phyloP scores from a whole-genome alignment of 2,329 filamentous ascomycete genomes.

The Plenodomus biglobosus region DNA sequence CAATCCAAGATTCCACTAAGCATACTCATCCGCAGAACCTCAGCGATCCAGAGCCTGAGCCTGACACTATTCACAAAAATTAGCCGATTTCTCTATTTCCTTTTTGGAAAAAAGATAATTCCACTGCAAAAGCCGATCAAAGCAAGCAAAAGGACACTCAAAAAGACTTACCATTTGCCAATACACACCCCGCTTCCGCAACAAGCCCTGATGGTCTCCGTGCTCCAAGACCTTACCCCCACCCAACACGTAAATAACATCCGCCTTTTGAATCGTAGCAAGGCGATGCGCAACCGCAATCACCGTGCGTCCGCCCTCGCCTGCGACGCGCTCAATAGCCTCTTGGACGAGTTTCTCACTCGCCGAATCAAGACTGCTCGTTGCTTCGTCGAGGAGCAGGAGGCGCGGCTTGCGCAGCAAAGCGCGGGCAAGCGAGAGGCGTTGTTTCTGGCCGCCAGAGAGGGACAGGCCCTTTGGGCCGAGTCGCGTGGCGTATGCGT shows the following conservation, averaged over 20 bases:
- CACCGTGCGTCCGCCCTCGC: constrained; percentile 31
- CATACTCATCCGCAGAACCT: neutral
- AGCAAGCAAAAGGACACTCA: neutral
- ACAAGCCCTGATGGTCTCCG: constrained; percentile 35
- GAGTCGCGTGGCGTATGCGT: constrained; percentile 39
- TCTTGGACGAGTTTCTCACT: constrained; percentile 40
- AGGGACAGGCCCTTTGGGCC: constrained; percentile 42
- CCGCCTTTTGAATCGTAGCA: constrained; percentile 43
- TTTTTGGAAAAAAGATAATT: no score
- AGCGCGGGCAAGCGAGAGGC: constrained; percentile 38
- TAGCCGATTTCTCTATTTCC: no score
- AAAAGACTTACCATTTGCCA: constrained; percentile 38
- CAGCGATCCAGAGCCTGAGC: constrained; percentile 43
- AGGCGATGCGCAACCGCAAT: constrained; percentile 43
- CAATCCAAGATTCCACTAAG: neutral
- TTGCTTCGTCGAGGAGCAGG: constrained; percentile 43
- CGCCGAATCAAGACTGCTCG: constrained; percentile 36
- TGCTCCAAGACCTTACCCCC: constrained; percentile 38
- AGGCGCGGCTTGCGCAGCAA: constrained; percentile 36
- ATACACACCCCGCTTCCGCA: constrained; percentile 36
- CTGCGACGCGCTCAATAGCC: constrained; percentile 37
- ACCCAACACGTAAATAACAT: constrained; percentile 43
- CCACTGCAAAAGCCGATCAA: no score
- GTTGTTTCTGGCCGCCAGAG: constrained; percentile 42
- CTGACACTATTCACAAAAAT: constrained; percentile 32